Evolutionary conservation across 495 filamentous ascomycete genomes (phyloP), one percentile per base, ranked within the genome.

Genomic region (Penicillium silybi): DNA sequence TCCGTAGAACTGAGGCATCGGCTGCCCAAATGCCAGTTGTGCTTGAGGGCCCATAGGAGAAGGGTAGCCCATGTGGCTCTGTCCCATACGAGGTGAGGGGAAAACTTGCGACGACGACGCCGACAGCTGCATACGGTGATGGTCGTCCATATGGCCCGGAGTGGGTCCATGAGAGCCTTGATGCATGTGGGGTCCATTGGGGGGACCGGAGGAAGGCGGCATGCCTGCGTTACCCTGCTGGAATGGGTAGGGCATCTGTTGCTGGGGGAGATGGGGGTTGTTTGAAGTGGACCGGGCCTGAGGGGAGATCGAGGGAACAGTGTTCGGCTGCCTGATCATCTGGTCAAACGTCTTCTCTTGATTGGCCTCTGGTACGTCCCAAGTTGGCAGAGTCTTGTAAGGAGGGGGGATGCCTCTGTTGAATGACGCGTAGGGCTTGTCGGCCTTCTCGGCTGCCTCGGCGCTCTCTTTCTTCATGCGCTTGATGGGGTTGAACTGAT

Each of bases 121-220:
- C 35, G 88, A 89, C 64, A 91, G 80, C 54, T 86, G 84, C 88
- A 96, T 93, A 46, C 88, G 82, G 63, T 93, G 90, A 50, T 89
- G 88, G 52, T 95, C 89, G 54, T 82, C 80, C 53, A 82, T 81
- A 59, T 83, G 90, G 38, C 84, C 76, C 9, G 75, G 74, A 26
- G 75, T 77, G 25, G 84, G 82, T 13, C 72, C 80, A 48, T 83
- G 85, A 32, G 76, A 79, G 54, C 81, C 83, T 57, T 87, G 86
- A 51, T 88, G 85, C 58, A 85, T 78, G 63, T 84, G 85, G 3
- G 81, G 80, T 17, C 80, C 81, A 52, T 83, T 81, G 27, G 85
- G 78, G 44, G 85, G 85, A 25, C 83, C 85, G 46, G 65, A 65
- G 4, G 62, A 45, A 22, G 72, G 57, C 19, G 67, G 63, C 59